Percentiles rank a stretch among this genome's conserved stretches.
Conservation (phyloP, 305 asterid genomes). For the Fraxinus dipetala region DNA sequence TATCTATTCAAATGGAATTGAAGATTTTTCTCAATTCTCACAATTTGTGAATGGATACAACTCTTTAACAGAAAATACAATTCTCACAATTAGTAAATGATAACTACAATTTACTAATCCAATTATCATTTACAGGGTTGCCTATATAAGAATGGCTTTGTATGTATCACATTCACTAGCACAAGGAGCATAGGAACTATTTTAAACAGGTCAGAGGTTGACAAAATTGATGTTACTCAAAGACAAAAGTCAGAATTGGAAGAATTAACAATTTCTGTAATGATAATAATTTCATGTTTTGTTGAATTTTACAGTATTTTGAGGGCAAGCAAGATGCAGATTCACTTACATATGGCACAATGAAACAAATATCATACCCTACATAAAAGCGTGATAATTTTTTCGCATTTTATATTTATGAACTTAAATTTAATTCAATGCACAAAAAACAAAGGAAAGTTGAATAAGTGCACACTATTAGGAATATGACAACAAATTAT, state of each 20-base stretch:
- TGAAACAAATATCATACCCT: neutral
- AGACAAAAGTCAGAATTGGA: neutral
- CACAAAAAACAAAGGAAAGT: neutral
- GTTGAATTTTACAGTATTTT: neutral
- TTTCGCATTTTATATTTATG: neutral
- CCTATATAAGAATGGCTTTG: neutral
- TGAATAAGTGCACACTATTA: neutral
- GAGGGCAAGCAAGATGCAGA: neutral
- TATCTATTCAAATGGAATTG: neutral
- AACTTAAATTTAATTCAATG: neutral
- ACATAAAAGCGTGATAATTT: neutral
- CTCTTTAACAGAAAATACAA: neutral
- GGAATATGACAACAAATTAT: neutral
- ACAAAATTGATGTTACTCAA: neutral
- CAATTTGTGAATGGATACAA: neutral
- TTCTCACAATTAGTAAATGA: neutral
- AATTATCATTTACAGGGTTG: neutral
- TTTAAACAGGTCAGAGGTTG: neutral
- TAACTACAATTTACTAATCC: neutral
- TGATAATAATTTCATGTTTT: neutral
- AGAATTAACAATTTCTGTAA: neutral
- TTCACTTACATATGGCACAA: neutral
- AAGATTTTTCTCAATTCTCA: neutral
- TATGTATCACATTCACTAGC: neutral
- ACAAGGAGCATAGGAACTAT: neutral